Evolutionary conservation across 148 eudicot species (phyloP).

Genomic region (Rhododendron griersonianum): DNA sequence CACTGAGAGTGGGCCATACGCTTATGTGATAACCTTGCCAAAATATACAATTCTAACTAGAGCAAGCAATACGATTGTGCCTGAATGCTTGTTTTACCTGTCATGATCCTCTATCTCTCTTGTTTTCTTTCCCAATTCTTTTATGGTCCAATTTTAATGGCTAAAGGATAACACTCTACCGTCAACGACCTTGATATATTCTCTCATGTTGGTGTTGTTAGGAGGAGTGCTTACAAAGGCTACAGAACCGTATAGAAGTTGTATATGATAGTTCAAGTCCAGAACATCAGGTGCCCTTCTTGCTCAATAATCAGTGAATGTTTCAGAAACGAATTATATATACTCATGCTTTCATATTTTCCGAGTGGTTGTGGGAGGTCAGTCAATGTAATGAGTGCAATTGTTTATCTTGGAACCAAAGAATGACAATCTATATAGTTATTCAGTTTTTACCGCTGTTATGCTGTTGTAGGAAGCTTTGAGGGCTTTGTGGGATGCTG

Average conservation of each 20-base stretch:
- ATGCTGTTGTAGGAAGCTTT: constrained; percentile 59
- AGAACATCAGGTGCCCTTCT: constrained; percentile 67
- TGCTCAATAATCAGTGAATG: neutral
- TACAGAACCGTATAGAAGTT: constrained; percentile 84
- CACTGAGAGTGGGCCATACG: neutral
- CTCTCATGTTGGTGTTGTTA: constrained; percentile 23
- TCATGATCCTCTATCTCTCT: neutral
- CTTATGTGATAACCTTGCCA: neutral
- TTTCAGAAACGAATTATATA: neutral
- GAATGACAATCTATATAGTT: neutral
- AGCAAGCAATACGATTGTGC: neutral
- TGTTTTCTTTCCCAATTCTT: neutral
- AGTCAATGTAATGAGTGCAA: neutral
- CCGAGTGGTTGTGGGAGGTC: neutral
- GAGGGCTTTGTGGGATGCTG: constrained; percentile 79
- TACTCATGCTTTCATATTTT: neutral
- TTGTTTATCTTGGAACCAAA: neutral
- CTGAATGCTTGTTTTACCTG: neutral
- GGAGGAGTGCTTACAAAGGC: constrained; percentile 83
- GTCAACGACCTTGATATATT: constrained; percentile 7
- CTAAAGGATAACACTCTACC: neutral
- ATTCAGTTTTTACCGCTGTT: neutral
- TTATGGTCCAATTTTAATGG: neutral
- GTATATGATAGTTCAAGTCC: constrained; percentile 72
- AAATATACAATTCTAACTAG: neutral